Percentiles rank a stretch among this genome's conserved stretches.
phyloP scores from a whole-genome alignment of 164 flowering plant genomes.

The Pachysandra terminalis region DNA sequence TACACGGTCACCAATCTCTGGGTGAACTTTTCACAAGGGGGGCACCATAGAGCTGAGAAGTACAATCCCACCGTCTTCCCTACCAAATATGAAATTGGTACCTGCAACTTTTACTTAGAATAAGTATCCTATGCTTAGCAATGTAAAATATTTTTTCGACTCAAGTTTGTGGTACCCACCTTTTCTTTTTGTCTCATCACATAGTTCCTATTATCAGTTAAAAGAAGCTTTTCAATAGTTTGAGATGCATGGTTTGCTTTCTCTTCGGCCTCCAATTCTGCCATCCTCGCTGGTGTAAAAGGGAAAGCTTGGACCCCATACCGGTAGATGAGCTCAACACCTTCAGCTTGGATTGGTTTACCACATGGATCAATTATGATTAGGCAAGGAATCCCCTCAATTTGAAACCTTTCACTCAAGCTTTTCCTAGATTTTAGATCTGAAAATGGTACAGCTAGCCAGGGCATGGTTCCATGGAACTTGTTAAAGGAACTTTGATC shows the following conservation, averaged over 20 bases:
- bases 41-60: constrained; percentile 77
- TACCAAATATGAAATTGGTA: constrained; percentile 35
- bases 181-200: constrained; percentile 6
- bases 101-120: constrained; percentile 43
- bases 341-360: constrained; percentile 23
- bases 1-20: constrained; percentile 57
- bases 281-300: constrained; percentile 19
- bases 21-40: constrained; percentile 59
- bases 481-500: constrained; percentile 19
- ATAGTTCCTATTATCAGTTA: constrained; percentile 19
- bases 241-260: constrained; percentile 24
- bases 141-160: too few relatives aligned
- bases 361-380: constrained; percentile 16
- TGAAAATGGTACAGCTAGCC: constrained; percentile 33
- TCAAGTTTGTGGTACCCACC: too few relatives aligned
- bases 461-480: constrained; percentile 29
- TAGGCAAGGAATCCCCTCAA: constrained; percentile 35
- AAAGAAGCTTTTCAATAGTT: constrained; percentile 22
- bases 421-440: constrained; percentile 28
- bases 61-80: constrained; percentile 77
- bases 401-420: constrained; percentile 20
- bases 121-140: neutral
- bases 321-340: constrained; percentile 29
- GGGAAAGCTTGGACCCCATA: constrained; percentile 29
- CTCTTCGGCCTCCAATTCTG: constrained; percentile 28